Conservation (phyloP, 345 rosid genomes). For the Acer yangbiense region DNA sequence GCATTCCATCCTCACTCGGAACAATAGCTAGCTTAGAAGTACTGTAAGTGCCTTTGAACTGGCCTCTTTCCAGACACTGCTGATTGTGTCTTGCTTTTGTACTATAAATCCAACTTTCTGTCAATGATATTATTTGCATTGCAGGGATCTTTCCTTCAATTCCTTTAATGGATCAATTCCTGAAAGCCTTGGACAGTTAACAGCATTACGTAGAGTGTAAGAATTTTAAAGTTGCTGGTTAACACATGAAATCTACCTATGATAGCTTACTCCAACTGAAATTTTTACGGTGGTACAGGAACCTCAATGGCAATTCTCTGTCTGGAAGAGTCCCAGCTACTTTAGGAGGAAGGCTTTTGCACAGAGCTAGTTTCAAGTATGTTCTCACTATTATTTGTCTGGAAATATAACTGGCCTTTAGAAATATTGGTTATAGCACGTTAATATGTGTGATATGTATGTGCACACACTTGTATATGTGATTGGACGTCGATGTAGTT, state of each 20-base stretch:
- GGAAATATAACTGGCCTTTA: neutral
- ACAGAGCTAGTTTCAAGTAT: conserved; percentile 97
- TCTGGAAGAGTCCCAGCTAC: conserved; percentile 88
- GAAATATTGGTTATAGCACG: neutral
- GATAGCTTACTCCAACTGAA: neutral
- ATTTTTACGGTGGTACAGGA: conserved; percentile 49
- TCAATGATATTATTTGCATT: conserved; percentile 19
- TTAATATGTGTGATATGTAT: neutral
- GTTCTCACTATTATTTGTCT: conserved; percentile 21
- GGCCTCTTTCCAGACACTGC: neutral
- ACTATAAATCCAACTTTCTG: neutral
- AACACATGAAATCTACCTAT: conserved; percentile 3
- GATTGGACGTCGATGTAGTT: neutral
- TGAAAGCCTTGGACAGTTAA: conserved; percentile 80
- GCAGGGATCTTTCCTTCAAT: conserved; percentile 96
- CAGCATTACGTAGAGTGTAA: conserved; percentile 77
- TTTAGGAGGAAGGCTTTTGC: conserved; percentile 90
- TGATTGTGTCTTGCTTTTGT: conserved; percentile 1
- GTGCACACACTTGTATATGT: neutral
- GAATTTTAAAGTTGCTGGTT: conserved; percentile 25
- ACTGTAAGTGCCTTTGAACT: conserved; percentile 58
- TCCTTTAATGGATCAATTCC: conserved; percentile 86
- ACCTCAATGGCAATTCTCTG: conserved; percentile 86
- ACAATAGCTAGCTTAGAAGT: conserved; percentile 59
- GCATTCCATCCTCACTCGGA: conserved; percentile 78